phyloP scores from a whole-genome alignment of 257 asterid genomes.

The Solanum pinnatisectum region DNA sequence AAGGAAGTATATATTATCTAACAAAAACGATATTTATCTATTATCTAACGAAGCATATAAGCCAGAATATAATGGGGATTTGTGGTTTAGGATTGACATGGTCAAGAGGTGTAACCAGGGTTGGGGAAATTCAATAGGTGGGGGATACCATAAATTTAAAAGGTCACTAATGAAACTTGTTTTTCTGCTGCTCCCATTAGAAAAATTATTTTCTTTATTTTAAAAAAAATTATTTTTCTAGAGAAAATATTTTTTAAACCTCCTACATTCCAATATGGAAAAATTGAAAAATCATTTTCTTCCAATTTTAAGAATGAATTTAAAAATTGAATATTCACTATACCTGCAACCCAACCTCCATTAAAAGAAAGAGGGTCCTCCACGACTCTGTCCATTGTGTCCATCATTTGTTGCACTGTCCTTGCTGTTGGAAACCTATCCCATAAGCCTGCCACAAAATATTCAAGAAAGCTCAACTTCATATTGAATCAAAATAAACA shows the following conservation, averaged over 20 bases:
- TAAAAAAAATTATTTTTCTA: too few species aligned
- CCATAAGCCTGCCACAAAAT: conserved; percentile 39
- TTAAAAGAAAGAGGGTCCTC: conserved; percentile 46
- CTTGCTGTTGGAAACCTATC: conserved; percentile 69
- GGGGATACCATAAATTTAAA: background rate
- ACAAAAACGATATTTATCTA: too few species aligned
- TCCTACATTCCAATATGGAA: too few species aligned
- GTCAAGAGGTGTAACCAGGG: background rate
- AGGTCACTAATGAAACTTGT: too few species aligned
- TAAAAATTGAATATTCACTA: too few species aligned
- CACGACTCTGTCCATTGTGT: conserved; percentile 60
- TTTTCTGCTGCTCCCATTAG: too few species aligned
- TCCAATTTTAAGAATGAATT: background rate
- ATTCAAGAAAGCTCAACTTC: background rate
- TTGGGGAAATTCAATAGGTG: background rate
- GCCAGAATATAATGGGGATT: background rate
- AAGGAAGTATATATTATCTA: background rate
- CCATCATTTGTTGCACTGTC: conserved; percentile 80
- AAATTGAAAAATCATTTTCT: too few species aligned
- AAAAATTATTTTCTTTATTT: too few species aligned
- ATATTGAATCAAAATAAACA: background rate
- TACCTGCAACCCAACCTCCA: conserved; percentile 8
- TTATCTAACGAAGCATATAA: too few species aligned
- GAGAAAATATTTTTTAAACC: too few species aligned
- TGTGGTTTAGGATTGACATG: background rate